Percentiles rank a stretch among this genome's conserved stretches.
phyloP scores from a whole-genome alignment of 2,329 filamentous ascomycete genomes.

The Aspergillus niger region DNA sequence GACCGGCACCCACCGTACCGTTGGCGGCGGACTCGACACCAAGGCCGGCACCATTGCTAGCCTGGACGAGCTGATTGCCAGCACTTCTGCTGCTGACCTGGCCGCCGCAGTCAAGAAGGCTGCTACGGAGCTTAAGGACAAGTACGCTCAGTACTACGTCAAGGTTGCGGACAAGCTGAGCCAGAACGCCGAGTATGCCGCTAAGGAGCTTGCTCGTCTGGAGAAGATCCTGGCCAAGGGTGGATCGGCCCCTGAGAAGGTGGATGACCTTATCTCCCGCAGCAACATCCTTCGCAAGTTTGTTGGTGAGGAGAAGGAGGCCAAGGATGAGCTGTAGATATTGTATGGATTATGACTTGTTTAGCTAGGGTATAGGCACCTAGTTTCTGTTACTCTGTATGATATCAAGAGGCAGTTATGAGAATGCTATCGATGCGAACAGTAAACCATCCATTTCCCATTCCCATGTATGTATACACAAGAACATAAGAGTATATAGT shows the following conservation, averaged over 20 bases:
- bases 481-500: not conserved
- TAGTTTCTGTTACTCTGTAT: not conserved
- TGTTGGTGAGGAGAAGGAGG: constrained; percentile 58
- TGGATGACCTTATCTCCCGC: constrained; percentile 83
- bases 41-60: constrained; percentile 79
- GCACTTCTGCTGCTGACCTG: constrained; percentile 66
- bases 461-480: not conserved
- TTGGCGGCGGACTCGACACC: constrained; percentile 76
- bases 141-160: constrained; percentile 92
- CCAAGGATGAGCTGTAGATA: constrained; percentile 67
- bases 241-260: constrained; percentile 78
- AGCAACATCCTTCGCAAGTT: constrained; percentile 87
- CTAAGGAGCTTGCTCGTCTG: constrained; percentile 82
- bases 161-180: constrained; percentile 84
- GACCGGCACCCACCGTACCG: constrained; percentile 79
- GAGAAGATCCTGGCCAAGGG: constrained; percentile 82
- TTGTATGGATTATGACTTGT: constrained; percentile 6
- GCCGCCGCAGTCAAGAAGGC: constrained; percentile 72
- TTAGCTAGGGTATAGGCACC: no score
- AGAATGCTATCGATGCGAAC: not conserved
- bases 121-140: constrained; percentile 68
- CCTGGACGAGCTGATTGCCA: constrained; percentile 74
- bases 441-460: not conserved
- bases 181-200: constrained; percentile 73
- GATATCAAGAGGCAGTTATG: not conserved